Evolutionary conservation across 2,329 filamentous ascomycete species (phyloP).

Genomic region (Chaetomium sp.): DNA sequence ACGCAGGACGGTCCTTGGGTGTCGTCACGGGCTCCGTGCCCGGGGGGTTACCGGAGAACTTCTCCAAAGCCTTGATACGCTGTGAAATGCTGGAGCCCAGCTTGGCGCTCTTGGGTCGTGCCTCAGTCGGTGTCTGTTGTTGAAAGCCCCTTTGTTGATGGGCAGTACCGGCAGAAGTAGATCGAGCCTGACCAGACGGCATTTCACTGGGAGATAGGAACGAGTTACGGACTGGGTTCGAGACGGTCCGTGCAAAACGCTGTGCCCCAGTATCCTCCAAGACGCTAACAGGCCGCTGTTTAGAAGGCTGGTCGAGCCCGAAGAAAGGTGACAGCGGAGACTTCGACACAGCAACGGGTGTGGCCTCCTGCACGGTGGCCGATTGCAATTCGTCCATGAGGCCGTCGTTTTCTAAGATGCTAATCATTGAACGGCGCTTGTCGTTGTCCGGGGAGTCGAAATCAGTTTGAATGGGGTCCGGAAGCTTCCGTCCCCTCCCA

Average conservation of each 20-base stretch:
- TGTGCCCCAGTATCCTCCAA: conserved; percentile 18
- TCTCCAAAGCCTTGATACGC: conserved; percentile 88
- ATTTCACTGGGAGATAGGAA: conserved; percentile 41
- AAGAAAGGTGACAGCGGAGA: conserved; percentile 70
- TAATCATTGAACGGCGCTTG: conserved; percentile 35
- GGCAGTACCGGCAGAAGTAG: conserved; percentile 51
- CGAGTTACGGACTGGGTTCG: conserved; percentile 42
- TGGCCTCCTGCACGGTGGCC: conserved; percentile 77
- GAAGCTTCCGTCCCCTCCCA: conserved; percentile 31
- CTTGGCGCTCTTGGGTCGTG: conserved; percentile 67
- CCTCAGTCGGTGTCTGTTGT: conserved; percentile 42
- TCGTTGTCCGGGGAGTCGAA: conserved; percentile 31
- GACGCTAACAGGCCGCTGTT: conserved; percentile 18
- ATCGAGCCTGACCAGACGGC: conserved; percentile 42
- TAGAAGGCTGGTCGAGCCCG: conserved; percentile 30
- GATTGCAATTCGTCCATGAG: conserved; percentile 80
- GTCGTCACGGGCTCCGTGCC: conserved; percentile 10
- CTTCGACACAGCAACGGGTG: conserved; percentile 69
- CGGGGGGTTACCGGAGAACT: conserved; percentile 50
- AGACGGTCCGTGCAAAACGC: conserved; percentile 41
- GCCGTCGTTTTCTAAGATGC: conserved; percentile 65
- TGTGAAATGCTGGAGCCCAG: conserved; percentile 88
- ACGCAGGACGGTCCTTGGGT: conserved; percentile 38
- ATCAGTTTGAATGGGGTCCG: conserved; percentile 53
- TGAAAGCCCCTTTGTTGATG: conserved; percentile 49